Evolutionary conservation across 805 yeast species (phyloP), one percentile per base, ranked within the genome.

Genomic region (Vanderwaltozyma tropicalis): DNA sequence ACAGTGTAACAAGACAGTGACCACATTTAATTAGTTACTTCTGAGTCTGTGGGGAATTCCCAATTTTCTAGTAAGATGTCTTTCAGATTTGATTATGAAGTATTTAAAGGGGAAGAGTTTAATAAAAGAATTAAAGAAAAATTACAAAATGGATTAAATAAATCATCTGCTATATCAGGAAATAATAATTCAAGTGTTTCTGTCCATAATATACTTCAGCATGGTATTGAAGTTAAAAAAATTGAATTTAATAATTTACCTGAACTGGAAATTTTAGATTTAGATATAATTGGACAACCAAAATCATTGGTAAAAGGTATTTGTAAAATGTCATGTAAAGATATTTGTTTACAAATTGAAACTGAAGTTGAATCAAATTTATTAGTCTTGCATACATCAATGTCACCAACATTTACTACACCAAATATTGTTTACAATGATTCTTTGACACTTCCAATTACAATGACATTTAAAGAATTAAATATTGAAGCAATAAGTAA

Each of bases 281-380:
- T 55, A 34, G 58, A 57, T 40, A 43, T 55, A 17, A 52, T 50
- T 28, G 55, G 55, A 5, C 56, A 55, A 37, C 55, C 61, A n/a
- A 49, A 53, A 22, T 54, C 63, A 8, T 37, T 57, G 16, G 46
- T 57, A 3, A 61, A 61, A 36, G 59, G 61, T 2, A 58, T 61
- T 12, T 53, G 61, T 37, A 61, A 61, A 37, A 45, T 61, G 2
- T 44, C 58, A 4, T 51, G 59, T 36, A 47, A 50, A 35, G 53
- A 56, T 36, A 61, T 60, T 3, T 52, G 46, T 44, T 38, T 61
- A 7, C 57, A 56, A 39, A 48, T 61, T 22, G 53, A 51, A 31
- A 57, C 65, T 2, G 57, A 55, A 15, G 55, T 61, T 24, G 65
- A 61, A 34, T 50, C 63, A 13, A 61, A 61, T 39, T 41, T 55